A percentile compares a stretch with the other conserved stretches of the same genome.
These are phyloP conservation scores for Xylaria sp. DNA, from an alignment of 495 filamentous ascomycete species.

Conservation along the genomic window DNA sequence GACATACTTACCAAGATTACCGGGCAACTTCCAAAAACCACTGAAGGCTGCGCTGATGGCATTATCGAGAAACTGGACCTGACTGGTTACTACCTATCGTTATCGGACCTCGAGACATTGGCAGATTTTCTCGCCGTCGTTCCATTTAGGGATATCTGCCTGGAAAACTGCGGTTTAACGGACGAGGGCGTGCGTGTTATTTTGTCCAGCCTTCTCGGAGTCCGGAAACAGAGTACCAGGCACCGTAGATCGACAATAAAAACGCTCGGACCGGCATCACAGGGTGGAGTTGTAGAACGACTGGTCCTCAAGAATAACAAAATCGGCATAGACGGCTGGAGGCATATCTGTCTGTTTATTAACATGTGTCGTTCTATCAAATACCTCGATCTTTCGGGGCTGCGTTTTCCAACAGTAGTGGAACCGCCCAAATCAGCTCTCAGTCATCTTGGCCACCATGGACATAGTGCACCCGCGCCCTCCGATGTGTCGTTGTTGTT, in stretches of 20 bases:
- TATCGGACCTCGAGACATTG: constrained; percentile 82
- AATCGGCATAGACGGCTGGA: constrained; percentile 87
- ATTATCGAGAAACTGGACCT: constrained; percentile 83
- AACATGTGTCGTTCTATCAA: constrained; percentile 88
- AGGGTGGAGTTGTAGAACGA: constrained; percentile 80
- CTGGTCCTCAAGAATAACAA: constrained; percentile 85
- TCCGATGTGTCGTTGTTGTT: constrained; percentile 59
- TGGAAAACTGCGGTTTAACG: constrained; percentile 85
- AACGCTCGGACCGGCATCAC: constrained; percentile 43
- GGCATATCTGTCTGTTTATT: constrained; percentile 86
- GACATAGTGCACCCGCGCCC: constrained; percentile 29
- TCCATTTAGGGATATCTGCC: constrained; percentile 79
- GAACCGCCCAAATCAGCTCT: constrained; percentile 36
- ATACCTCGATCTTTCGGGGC: constrained; percentile 83
- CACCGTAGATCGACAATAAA: constrained; percentile 48
- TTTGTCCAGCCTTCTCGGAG: constrained; percentile 83
- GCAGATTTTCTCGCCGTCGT: constrained; percentile 95
- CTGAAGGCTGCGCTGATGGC: constrained; percentile 67
- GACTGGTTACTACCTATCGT: constrained; percentile 79
- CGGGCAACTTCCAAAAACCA: constrained; percentile 78
- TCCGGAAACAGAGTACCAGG: constrained; percentile 63
- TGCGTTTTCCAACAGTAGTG: constrained; percentile 71
- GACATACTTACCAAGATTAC: constrained; percentile 87
- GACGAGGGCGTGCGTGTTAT: constrained; percentile 87
- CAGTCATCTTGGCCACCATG: constrained; percentile 29